Evolutionary conservation across 1,284 basidiomycete genomes (phyloP), one percentile per base, ranked within the genome.

Genomic region (Mycena citricolor): DNA sequence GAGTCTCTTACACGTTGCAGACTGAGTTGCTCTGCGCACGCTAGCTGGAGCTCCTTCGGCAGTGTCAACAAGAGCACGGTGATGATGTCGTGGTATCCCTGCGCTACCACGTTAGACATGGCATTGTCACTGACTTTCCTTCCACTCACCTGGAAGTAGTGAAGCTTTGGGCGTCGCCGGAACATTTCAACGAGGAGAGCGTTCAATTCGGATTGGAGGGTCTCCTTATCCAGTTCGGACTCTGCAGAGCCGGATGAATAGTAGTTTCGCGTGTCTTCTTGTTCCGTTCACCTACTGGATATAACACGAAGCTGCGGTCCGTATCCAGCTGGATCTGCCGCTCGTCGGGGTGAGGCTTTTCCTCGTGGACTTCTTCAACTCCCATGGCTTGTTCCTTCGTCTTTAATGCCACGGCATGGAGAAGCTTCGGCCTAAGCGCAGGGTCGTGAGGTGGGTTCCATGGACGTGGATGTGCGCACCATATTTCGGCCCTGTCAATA

Each of bases 81-180:
- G 23, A 92, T 74, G 34, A 97, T 90, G 60, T 97, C 94, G 61
- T 97, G 94, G 61, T 91, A 95, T 30, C 94, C 94, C 81, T 92
- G 37, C 33, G 28, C 21, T 13, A n/a, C n/a, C n/a, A n/a, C n/a
- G n/a, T n/a, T n/a, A n/a, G n/a, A n/a, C 4, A 30, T 30, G 7
- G 34, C 34, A 17, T 21, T 24, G 29, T 44, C 33, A 31, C n/a
- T 39, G 8, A 17, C 26, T 21, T 24, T 30, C 17, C 26, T 12
- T 36, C 12, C 22, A 38, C 72, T 24, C 47, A 82, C 86, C 67
- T 95, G 92, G 56, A 94, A 97, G 65, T 97, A 97, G 59, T 75
- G 78, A 28, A 97, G 68, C 28, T 71, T 74, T 5, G 83, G 83
- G 46, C 86, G 77, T 57, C 74, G 78, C 19, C 89, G 77, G 56